phyloP scores from a whole-genome alignment of 352 stramenopile genomes.

The Globisporangium viniferum region DNA sequence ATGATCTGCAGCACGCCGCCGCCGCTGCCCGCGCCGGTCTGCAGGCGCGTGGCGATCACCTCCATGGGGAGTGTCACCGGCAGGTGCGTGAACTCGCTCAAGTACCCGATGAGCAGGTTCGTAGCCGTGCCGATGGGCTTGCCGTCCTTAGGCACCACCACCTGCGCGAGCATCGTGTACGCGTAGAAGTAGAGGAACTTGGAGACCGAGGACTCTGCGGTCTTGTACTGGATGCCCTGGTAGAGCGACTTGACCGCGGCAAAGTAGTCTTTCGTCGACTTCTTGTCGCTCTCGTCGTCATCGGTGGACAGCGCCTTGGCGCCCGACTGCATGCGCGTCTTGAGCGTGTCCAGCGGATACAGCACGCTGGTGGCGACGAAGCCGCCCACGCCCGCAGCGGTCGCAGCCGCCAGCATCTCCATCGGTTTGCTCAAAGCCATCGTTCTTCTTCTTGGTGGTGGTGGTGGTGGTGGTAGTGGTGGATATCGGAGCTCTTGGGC shows the following conservation, averaged over 20 bases:
- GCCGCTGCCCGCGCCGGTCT: slow-evolving; percentile 47
- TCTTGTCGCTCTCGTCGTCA: slow-evolving; percentile 17
- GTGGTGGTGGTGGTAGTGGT: neutral
- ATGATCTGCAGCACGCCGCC: slow-evolving; percentile 60
- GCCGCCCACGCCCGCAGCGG: slow-evolving; percentile 69
- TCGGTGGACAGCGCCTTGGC: slow-evolving; percentile 43
- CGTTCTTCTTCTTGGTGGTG: neutral
- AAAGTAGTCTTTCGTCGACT: slow-evolving; percentile 29
- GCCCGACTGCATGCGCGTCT: slow-evolving; percentile 86
- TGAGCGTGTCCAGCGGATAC: slow-evolving; percentile 86
- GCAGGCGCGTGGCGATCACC: slow-evolving; percentile 82
- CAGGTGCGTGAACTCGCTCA: slow-evolving; percentile 78
- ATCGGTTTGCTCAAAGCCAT: slow-evolving; percentile 81
- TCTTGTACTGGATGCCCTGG: slow-evolving; percentile 84
- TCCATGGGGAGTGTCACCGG: slow-evolving; percentile 86
- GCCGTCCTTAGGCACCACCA: slow-evolving; percentile 55
- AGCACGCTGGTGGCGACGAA: slow-evolving; percentile 75
- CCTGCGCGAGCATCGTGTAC: slow-evolving; percentile 79
- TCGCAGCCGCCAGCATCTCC: slow-evolving; percentile 77
- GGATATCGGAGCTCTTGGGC: neutral
- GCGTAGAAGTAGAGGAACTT: slow-evolving; percentile 92
- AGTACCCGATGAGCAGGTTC: slow-evolving; percentile 78
- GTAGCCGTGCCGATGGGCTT: slow-evolving; percentile 58
- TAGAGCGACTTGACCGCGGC: slow-evolving; percentile 66
- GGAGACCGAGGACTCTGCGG: slow-evolving; percentile 73